Evolutionary conservation across 2,329 filamentous ascomycete species (phyloP).

Genomic region (Chlorencoelia australis): DNA sequence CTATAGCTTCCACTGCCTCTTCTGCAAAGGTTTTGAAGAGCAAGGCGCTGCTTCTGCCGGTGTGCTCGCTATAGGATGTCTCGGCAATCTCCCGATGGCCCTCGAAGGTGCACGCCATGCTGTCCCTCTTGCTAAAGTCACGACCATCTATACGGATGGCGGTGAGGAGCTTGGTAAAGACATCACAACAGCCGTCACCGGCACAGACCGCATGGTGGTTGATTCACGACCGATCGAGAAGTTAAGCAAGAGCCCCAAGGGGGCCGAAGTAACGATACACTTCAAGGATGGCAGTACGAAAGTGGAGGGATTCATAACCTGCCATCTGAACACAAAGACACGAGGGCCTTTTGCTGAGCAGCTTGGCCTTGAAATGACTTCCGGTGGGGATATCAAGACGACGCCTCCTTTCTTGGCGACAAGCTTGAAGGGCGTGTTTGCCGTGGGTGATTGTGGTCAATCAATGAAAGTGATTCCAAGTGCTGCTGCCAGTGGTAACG

Average conservation of each 20-base stretch:
- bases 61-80: constrained; percentile 33
- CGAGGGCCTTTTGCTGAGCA: constrained; percentile 32
- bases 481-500: background rate
- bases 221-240: constrained; percentile 1
- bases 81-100: constrained; percentile 25
- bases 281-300: constrained; percentile 14
- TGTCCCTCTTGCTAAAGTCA: constrained; percentile 30
- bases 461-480: background rate
- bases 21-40: constrained; percentile 50
- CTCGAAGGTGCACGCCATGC: constrained; percentile 35
- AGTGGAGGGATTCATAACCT: constrained; percentile 33
- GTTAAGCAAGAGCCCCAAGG: background rate
- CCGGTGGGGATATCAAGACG: constrained; percentile 34
- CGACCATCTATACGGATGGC: constrained; percentile 43
- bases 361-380: constrained; percentile 33
- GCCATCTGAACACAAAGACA: constrained; percentile 30
- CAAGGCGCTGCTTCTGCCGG: constrained; percentile 36
- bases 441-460: constrained; percentile 37
- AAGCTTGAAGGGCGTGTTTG: constrained; percentile 40
- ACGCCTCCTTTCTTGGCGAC: constrained; percentile 39
- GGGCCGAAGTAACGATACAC: constrained; percentile 32
- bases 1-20: constrained; percentile 46
- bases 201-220: background rate
- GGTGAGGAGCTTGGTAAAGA: constrained; percentile 24
- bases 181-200: background rate